These are phyloP conservation scores for Suillus lakei DNA, from an alignment of 768 basidiomycete species.

Conservation along the genomic window DNA sequence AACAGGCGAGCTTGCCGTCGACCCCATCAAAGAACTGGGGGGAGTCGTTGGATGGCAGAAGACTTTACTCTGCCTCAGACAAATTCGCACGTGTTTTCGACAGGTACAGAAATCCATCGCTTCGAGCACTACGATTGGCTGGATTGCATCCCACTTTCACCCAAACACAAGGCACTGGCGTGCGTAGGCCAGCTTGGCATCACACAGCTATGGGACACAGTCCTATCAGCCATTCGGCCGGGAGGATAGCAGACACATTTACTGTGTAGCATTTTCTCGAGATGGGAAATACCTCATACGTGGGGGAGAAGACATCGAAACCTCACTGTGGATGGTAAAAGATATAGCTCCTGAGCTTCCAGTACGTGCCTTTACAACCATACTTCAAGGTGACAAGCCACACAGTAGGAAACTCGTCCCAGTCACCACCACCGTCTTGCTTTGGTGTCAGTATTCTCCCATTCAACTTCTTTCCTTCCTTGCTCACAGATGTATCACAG, in stretches of 20 bases:
- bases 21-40: background rate
- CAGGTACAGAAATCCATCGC: background rate
- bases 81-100: background rate
- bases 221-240: background rate
- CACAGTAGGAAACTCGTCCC: background rate
- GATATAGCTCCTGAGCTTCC: background rate
- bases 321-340: background rate
- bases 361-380: background rate
- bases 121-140: constrained; percentile 1
- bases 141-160: constrained; percentile 1
- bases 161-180: background rate
- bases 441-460: background rate
- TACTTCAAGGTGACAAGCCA: background rate
- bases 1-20: background rate
- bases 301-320: background rate
- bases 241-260: too few species aligned
- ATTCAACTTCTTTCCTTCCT: background rate
- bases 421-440: background rate
- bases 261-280: too few species aligned
- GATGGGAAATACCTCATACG: background rate
- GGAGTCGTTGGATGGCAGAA: background rate
- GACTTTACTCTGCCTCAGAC: background rate
- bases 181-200: background rate
- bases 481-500: background rate
- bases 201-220: background rate